phyloP scores from a whole-genome alignment of 1,284 basidiomycete species.

The Malassezia obtusa region DNA sequence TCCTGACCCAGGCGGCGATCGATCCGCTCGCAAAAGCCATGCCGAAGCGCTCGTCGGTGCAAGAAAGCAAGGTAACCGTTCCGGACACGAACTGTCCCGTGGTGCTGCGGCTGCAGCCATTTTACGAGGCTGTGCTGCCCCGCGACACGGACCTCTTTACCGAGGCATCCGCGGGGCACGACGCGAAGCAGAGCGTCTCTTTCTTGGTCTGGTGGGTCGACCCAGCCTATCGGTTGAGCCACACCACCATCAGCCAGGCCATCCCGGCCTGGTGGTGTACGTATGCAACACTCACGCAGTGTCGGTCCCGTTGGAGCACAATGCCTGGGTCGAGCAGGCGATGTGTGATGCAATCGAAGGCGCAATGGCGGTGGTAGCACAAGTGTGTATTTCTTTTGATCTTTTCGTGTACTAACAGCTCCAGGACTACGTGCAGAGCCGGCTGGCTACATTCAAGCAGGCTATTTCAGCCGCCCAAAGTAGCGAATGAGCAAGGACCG shows the following conservation, averaged over 20 bases:
- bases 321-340: conserved; percentile 44
- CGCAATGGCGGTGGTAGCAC: conserved; percentile 35
- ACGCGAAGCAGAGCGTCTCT: conserved; percentile 17
- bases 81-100: conserved; percentile 62
- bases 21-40: not conserved
- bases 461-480: not conserved
- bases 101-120: conserved; percentile 73
- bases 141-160: conserved; percentile 3
- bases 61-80: not conserved
- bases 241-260: conserved; percentile 38
- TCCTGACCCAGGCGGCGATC: not conserved
- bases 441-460: conserved; percentile 16
- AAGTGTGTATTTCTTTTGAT: conserved; percentile 9
- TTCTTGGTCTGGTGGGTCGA: conserved; percentile 39
- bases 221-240: conserved; percentile 35
- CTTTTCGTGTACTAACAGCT: not conserved
- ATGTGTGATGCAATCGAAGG: conserved; percentile 40
- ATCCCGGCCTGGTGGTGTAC: conserved; percentile 40
- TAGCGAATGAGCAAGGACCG: not conserved
- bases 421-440: conserved; percentile 38
- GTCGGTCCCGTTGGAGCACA: conserved; percentile 33
- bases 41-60: not conserved
- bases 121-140: not conserved
- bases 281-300: conserved; percentile 24
- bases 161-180: not conserved